Evolutionary conservation across 805 yeast genomes (phyloP).

Genomic region (Wickerhamomyces queroliae): DNA sequence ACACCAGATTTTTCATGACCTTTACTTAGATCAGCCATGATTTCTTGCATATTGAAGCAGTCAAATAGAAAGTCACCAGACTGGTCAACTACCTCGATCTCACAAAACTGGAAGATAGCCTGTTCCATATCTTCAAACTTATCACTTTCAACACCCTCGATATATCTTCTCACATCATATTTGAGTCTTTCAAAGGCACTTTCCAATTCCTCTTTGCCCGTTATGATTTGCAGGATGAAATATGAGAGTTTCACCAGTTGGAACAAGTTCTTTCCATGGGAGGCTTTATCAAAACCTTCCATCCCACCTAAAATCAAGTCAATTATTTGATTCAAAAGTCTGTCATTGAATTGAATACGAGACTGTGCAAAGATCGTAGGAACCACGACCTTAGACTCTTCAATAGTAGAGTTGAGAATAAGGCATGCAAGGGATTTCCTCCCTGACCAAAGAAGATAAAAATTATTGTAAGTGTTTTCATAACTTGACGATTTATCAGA

Average conservation of each 20-base stretch:
- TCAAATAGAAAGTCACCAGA: conserved; percentile 16
- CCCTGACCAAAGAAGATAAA: conserved; percentile 5
- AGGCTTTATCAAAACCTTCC: conserved; percentile 1
- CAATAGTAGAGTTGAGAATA: conserved; percentile 5
- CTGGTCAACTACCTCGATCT: conserved; percentile 3
- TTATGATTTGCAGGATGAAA: not conserved
- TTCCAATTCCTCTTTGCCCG: not conserved
- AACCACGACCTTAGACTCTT: not conserved
- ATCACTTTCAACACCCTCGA: conserved; percentile 5
- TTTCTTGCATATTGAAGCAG: conserved; percentile 3
- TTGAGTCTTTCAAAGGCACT: conserved; percentile 15
- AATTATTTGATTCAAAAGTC: conserved; percentile 4
- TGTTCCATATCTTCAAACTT: not conserved
- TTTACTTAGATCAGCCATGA: not conserved
- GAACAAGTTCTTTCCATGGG: not conserved
- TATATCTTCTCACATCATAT: conserved; percentile 9
- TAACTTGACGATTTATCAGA: not conserved
- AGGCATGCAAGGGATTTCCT: conserved; percentile 2
- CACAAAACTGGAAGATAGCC: conserved; percentile 3
- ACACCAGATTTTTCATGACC: not conserved
- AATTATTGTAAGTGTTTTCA: conserved; percentile 8
- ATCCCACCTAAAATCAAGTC: conserved; percentile 3
- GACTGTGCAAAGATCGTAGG: not conserved
- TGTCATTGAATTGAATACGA: not conserved
- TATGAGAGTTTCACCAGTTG: conserved; percentile 2